phyloP scores from a whole-genome alignment of 2,329 filamentous ascomycete genomes.

The Fusarium nelsonii region DNA sequence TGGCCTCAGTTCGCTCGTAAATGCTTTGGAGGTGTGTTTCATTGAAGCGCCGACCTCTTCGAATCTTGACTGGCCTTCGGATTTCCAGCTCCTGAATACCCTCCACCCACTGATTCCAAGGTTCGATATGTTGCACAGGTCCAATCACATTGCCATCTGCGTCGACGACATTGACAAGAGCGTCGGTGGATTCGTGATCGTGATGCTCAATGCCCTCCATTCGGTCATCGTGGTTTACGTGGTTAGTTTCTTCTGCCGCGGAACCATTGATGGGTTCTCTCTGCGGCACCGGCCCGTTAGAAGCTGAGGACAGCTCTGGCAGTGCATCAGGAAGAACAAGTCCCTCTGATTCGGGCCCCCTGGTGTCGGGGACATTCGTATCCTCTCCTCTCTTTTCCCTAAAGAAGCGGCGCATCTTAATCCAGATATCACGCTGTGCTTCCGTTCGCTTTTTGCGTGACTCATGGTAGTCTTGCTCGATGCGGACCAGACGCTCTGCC shows the following conservation, averaged over 20 bases:
- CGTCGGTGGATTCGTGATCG: conserved; percentile 22
- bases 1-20: conserved; percentile 56
- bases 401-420: conserved; percentile 53
- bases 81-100: conserved; percentile 55
- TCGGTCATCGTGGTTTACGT: conserved; percentile 12
- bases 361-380: conserved; percentile 24
- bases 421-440: conserved; percentile 46
- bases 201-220: conserved; percentile 43
- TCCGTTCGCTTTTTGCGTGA: conserved; percentile 48
- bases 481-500: conserved; percentile 50
- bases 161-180: conserved; percentile 54
- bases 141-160: conserved; percentile 56
- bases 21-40: conserved; percentile 56
- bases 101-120: conserved; percentile 57
- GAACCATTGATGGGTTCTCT: conserved; percentile 10
- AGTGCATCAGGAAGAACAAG: conserved; percentile 26
- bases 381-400: conserved; percentile 49
- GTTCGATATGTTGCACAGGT: conserved; percentile 53
- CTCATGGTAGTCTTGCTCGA: conserved; percentile 52
- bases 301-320: conserved; percentile 16
- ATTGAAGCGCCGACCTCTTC: conserved; percentile 57
- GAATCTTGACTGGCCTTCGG: conserved; percentile 57
- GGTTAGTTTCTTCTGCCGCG: background rate
- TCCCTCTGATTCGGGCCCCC: conserved; percentile 32
- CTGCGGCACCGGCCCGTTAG: conserved; percentile 26